A percentile compares a stretch with the other conserved stretches of the same genome.
Evolutionary conservation across 2,329 filamentous ascomycete species (phyloP).

Genomic region (Phaeosphaeriaceae sp.): DNA sequence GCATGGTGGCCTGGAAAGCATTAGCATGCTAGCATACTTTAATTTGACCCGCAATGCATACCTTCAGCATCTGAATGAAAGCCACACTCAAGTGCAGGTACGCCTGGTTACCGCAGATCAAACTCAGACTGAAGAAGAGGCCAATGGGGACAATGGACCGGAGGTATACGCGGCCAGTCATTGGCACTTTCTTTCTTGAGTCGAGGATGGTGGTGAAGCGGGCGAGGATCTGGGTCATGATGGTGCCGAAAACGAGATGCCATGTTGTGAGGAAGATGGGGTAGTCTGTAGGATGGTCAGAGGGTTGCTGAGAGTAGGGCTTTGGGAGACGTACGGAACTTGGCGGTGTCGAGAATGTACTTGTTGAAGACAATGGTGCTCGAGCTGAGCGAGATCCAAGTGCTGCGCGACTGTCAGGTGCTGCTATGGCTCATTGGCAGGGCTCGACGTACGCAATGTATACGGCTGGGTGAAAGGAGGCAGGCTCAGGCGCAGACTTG

Average conservation of each 20-base stretch:
- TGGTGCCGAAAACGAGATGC: conserved; percentile 89
- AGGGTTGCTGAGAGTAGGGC: conserved; percentile 2
- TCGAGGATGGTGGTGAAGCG: conserved; percentile 89
- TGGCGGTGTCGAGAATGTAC: conserved; percentile 86
- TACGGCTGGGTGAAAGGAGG: conserved; percentile 77
- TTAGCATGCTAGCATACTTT: conserved; percentile 8
- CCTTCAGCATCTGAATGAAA: conserved; percentile 99
- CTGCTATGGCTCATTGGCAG: conserved; percentile 41
- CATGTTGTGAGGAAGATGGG: conserved; percentile 82
- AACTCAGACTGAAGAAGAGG: conserved; percentile 91
- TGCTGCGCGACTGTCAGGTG: conserved; percentile 58
- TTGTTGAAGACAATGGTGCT: conserved; percentile 99
- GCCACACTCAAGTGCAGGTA: conserved; percentile 95
- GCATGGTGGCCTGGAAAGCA: conserved; percentile 78
- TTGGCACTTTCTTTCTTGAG: conserved; percentile 93
- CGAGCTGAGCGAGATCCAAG: conserved; percentile 92
- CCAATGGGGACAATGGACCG: conserved; percentile 94
- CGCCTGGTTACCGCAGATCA: conserved; percentile 96
- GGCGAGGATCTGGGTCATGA: conserved; percentile 93
- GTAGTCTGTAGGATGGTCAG: conserved; percentile 43
- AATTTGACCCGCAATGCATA: conserved; percentile 51
- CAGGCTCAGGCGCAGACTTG: conserved; percentile 67
- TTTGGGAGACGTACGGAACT: conserved; percentile 72
- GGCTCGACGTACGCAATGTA: conserved; percentile 72
- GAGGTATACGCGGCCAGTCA: conserved; percentile 93